Conservation (phyloP, 345 rosid species). For the Jatropha curcas region DNA sequence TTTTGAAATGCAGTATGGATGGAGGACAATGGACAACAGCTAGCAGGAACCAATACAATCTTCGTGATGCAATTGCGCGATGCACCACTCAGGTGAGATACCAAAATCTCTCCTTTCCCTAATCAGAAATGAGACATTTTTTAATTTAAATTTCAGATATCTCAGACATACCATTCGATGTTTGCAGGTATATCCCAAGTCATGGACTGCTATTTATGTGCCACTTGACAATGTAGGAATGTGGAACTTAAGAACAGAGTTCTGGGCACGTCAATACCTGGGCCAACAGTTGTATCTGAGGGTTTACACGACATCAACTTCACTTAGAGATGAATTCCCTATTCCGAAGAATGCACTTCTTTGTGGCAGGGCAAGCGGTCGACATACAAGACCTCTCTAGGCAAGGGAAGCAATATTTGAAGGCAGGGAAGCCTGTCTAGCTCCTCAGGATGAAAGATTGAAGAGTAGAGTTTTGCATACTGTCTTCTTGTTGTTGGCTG, state of each 20-base stretch:
- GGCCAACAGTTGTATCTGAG: constrained; percentile 87
- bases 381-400: constrained; percentile 70
- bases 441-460: constrained; percentile 9
- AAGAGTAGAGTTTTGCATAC: constrained; percentile 32
- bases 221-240: constrained; percentile 88
- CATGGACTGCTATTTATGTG: constrained; percentile 90
- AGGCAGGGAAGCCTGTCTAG: constrained; percentile 15
- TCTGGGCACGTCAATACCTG: constrained; percentile 88
- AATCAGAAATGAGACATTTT: not conserved
- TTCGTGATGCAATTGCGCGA: constrained; percentile 74
- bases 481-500: constrained; percentile 10
- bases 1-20: constrained; percentile 67
- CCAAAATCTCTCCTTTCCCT: not conserved
- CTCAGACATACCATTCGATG: too few species aligned
- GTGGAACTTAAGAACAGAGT: constrained; percentile 91
- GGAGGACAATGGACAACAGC: constrained; percentile 83
- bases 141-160: too few species aligned
- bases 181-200: constrained; percentile 79
- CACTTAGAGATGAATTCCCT: constrained; percentile 69
- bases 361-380: constrained; percentile 79
- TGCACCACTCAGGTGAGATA: constrained; percentile 68
- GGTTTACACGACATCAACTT: constrained; percentile 53
- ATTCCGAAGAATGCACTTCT: constrained; percentile 75
- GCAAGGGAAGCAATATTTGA: not conserved
- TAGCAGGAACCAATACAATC: constrained; percentile 76